Conservation (phyloP, 108 stramenopile genomes). For the Discostella stelligeroides region DNA sequence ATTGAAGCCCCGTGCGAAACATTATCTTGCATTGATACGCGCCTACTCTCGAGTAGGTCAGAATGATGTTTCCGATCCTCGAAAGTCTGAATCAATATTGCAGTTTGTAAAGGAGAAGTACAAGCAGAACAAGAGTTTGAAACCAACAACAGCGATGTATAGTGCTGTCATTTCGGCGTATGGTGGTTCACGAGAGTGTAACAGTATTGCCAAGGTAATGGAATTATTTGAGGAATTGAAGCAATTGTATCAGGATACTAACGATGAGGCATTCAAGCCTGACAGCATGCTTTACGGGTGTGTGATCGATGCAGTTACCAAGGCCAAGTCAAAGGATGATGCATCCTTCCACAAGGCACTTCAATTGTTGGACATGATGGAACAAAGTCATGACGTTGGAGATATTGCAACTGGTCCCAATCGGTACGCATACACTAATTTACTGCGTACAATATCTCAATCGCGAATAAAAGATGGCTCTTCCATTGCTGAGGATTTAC, state of each 20-base stretch:
- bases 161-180: constrained; percentile 39
- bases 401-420: constrained; percentile 22
- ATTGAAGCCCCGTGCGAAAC: constrained; percentile 32
- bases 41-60: constrained; percentile 21
- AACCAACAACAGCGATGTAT: constrained; percentile 38
- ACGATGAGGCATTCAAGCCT: constrained; percentile 35
- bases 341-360: constrained; percentile 15
- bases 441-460: constrained; percentile 35
- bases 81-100: constrained; percentile 31
- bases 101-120: constrained; percentile 36
- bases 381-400: constrained; percentile 31
- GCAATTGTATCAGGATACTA: constrained; percentile 31
- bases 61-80: constrained; percentile 24
- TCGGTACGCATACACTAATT: constrained; percentile 42
- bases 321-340: constrained; percentile 18
- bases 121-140: constrained; percentile 31
- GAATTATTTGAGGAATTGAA: constrained; percentile 36
- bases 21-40: constrained; percentile 37
- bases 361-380: constrained; percentile 39
- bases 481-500: constrained; percentile 39
- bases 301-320: constrained; percentile 40
- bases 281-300: constrained; percentile 39
- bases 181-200: constrained; percentile 20
- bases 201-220: constrained; percentile 28
- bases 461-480: constrained; percentile 19